A percentile compares a stretch with the other conserved stretches of the same genome.
Conservation (phyloP, 2,329 filamentous ascomycete species). For the Ophiostoma ips region DNA sequence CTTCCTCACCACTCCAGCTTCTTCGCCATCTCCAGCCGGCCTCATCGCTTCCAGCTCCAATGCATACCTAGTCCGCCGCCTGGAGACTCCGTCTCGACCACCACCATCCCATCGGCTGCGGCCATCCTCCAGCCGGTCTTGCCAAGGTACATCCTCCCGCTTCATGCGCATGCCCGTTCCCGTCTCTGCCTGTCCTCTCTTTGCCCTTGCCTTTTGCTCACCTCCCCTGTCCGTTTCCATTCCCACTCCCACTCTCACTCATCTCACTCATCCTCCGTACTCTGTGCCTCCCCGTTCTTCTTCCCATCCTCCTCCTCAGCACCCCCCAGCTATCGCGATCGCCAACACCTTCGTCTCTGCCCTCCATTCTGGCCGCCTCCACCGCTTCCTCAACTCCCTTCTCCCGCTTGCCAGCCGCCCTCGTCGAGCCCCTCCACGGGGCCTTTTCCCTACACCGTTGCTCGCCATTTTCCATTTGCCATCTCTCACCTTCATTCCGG, state of each 20-base stretch:
- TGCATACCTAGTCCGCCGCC: not conserved
- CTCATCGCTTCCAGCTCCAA: not conserved
- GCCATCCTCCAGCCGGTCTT: not conserved
- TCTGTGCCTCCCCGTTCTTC: no score
- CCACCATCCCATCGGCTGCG: not conserved
- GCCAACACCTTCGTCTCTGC: not conserved
- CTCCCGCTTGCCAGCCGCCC: not conserved
- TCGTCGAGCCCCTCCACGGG: not conserved
- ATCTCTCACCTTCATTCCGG: not conserved
- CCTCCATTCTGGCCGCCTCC: slow-evolving; percentile 6
- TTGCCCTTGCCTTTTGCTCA: no score
- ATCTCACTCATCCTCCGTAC: no score
- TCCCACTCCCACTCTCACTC: no score
- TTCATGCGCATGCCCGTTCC: not conserved
- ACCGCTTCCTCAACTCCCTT: slow-evolving; percentile 1
- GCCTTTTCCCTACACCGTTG: not conserved
- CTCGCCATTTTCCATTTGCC: not conserved
- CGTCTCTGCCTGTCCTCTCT: not conserved
- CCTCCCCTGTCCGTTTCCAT: no score
- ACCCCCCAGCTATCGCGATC: not conserved
- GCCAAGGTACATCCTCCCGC: not conserved
- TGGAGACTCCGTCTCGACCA: slow-evolving; percentile 1
- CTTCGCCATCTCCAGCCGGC: not conserved
- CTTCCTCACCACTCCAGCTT: not conserved
- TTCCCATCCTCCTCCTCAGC: not conserved